Evolutionary conservation across 2,329 filamentous ascomycete genomes (phyloP).

Genomic region (Cladosporium oxysporum): DNA sequence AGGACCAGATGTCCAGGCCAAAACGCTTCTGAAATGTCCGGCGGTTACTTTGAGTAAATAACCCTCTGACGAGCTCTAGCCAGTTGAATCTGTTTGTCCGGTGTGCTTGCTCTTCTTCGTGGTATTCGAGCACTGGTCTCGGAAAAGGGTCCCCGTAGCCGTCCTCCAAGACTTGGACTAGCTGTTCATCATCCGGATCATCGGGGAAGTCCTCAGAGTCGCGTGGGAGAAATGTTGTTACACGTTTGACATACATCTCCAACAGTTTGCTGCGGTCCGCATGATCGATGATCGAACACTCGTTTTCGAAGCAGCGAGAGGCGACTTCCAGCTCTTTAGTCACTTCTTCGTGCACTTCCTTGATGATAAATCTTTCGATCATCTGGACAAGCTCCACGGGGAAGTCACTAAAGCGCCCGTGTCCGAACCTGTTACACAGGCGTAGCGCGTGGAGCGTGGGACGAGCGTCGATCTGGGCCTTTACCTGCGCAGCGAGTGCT

Average conservation of each 20-base stretch:
- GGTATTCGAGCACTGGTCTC: too few relatives aligned
- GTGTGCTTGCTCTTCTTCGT: too few relatives aligned
- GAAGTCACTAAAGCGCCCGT: background rate
- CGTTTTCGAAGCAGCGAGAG: background rate
- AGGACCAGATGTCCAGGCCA: background rate
- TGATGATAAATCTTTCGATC: background rate
- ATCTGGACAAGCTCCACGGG: background rate
- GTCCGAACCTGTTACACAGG: background rate
- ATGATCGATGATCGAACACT: background rate
- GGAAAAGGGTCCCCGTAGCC: too few relatives aligned
- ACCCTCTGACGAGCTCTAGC: background rate
- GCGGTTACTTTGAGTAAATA: background rate
- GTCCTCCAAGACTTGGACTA: too few relatives aligned
- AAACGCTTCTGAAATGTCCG: background rate
- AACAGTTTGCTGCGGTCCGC: background rate
- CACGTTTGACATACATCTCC: background rate
- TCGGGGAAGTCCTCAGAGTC: too few relatives aligned
- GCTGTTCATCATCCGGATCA: too few relatives aligned
- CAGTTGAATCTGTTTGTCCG: background rate
- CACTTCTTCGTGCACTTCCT: background rate
- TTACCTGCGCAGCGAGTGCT: background rate
- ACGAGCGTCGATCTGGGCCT: background rate
- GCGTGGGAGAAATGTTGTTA: too few relatives aligned
- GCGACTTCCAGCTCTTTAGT: background rate
- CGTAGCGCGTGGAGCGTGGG: background rate